phyloP scores from a whole-genome alignment of 192 early-diverging fungal genomes.

The Coemansia sp. region DNA sequence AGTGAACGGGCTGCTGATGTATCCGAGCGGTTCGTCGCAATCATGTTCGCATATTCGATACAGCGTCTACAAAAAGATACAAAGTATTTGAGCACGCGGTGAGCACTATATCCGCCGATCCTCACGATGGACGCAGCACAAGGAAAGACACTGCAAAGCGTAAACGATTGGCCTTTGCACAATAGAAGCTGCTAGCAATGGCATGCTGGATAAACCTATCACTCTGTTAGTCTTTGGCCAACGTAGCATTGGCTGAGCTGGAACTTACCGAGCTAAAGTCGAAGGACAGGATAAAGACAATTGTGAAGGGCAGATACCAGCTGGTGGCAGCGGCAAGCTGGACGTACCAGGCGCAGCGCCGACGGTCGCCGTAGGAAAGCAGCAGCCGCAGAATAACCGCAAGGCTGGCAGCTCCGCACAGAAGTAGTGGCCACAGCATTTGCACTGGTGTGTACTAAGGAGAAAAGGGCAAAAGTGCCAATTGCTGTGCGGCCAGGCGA shows the following conservation, averaged over 20 bases:
- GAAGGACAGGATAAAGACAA: slow-evolving; percentile 84
- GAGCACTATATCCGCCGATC: slow-evolving; percentile 6
- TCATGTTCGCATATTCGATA: slow-evolving; percentile 64
- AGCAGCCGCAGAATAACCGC: slow-evolving; percentile 61
- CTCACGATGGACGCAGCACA: neutral
- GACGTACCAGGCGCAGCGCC: slow-evolving; percentile 81
- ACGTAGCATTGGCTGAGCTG: neutral
- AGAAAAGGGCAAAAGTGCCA: too few species aligned
- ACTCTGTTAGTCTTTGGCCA: too few species aligned
- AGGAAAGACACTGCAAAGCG: neutral
- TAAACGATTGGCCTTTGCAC: neutral
- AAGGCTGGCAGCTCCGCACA: slow-evolving; percentile 55
- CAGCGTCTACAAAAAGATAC: slow-evolving; percentile 56
- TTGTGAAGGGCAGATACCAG: slow-evolving; percentile 91
- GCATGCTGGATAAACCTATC: slow-evolving; percentile 1
- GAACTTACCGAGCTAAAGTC: slow-evolving; percentile 73
- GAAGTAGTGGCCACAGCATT: slow-evolving; percentile 47
- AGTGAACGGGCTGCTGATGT: slow-evolving; percentile 70
- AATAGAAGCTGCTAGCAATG: neutral
- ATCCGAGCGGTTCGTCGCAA: slow-evolving; percentile 76
- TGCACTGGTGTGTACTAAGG: neutral
- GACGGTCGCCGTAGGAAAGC: slow-evolving; percentile 76
- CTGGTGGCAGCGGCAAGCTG: slow-evolving; percentile 69
- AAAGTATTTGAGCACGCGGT: neutral
- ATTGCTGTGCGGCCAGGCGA: slow-evolving; percentile 43